These are phyloP conservation scores for Psophocarpus tetragonolobus DNA, from an alignment of 306 rosid species.

Conservation along the genomic window DNA sequence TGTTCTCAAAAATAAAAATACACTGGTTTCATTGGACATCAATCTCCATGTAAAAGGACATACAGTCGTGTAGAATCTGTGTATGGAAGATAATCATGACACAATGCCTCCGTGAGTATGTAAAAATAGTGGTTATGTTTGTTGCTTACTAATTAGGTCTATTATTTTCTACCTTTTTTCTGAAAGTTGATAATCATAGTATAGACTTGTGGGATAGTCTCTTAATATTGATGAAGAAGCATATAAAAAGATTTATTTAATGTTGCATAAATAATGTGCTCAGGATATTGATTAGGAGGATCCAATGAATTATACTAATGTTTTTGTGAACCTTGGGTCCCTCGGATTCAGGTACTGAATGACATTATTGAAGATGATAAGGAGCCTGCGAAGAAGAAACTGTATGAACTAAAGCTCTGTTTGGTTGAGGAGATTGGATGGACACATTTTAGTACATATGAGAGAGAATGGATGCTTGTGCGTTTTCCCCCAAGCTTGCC, in stretches of 20 bases:
- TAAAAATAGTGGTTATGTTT: background rate
- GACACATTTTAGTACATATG: constrained; percentile 68
- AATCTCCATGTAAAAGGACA: background rate
- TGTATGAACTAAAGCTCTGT: constrained; percentile 69
- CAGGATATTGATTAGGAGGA: background rate
- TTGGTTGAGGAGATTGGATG: constrained; percentile 88
- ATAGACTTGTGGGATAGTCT: background rate
- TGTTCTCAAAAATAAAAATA: background rate
- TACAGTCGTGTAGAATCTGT: background rate
- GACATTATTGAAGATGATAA: constrained; percentile 72
- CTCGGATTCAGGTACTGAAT: constrained; percentile 51
- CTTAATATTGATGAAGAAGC: background rate
- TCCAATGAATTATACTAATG: background rate
- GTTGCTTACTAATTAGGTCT: background rate
- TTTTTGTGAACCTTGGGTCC: constrained; percentile 2
- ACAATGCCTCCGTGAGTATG: background rate
- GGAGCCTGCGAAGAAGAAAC: constrained; percentile 75
- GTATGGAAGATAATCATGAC: background rate
- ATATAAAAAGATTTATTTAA: background rate
- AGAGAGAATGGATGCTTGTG: constrained; percentile 82
- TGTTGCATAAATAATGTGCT: background rate
- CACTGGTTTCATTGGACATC: background rate
- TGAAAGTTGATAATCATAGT: background rate
- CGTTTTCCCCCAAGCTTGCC: constrained; percentile 85
- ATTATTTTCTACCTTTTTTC: background rate